Evolutionary conservation across 345 rosid genomes (phyloP), one percentile per base, ranked within the genome.

Genomic region (Abelmoschus esculentus): DNA sequence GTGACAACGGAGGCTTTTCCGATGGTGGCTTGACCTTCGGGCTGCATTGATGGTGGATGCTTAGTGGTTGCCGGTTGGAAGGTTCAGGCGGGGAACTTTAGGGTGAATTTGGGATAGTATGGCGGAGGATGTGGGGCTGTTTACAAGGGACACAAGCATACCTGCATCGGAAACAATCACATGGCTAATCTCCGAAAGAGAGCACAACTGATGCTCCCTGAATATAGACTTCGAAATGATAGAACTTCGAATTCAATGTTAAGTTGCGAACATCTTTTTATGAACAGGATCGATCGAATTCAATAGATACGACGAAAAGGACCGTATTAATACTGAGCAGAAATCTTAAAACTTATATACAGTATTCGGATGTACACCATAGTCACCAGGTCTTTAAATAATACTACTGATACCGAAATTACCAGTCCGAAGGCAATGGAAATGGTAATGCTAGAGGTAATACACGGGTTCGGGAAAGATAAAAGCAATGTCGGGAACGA

Each of bases 291-390:
- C 3, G 10, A 44, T 1, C n/a, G 69, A 44, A 22, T 26, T 52
- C 9, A 44, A 64, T 17, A 11, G 54, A 64, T 44, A 12, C 1
- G 14, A 19, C 12, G 8, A 40, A 7, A 26, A 46, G 13, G 40
- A 66, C 46, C 19, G 14, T 28, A 15, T 52, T 36, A 31, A 31
- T 4, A 31, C 4, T 3, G 40, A 8, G n/a, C 3, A 9, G 60
- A 32, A 67, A 29, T 52, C 28, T 7, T 28, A 10, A 67, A 67
- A 31, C 9, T 74, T 81, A 75, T 86, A 74, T 69, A 80, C 83
- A 64, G 15, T 69, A 36, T 36, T 66, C 57, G 61, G 64, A 78
- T 83, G 72, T 86, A 80, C 81, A 80, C 64, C 68, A 18, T 22
- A 22, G 75, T 17, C 28, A 74, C 15, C 52, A 72, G 34, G 15